Evolutionary conservation across 768 basidiomycete genomes (phyloP).

Genomic region (Tylopilus felleus): DNA sequence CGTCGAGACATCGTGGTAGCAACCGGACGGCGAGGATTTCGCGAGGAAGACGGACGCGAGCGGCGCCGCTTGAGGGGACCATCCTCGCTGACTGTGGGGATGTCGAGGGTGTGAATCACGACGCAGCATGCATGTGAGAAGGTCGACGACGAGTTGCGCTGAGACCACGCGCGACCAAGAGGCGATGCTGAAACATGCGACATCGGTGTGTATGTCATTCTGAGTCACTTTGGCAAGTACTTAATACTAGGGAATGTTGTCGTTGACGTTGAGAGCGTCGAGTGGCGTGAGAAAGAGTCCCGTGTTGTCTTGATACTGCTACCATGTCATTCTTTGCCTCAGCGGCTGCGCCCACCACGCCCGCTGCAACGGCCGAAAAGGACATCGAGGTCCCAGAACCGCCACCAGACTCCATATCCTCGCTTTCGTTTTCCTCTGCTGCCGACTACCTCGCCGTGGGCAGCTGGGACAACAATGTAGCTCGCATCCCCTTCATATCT

Average conservation of each 20-base stretch:
- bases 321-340: constrained; percentile 45
- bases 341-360: constrained; percentile 32
- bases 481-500: not conserved
- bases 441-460: constrained; percentile 90
- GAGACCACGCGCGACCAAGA: too few species aligned
- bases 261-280: too few species aligned
- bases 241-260: too few species aligned
- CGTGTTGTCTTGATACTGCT: not conserved
- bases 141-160: too few species aligned
- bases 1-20: too few species aligned
- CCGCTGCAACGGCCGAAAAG: constrained; percentile 52
- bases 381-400: constrained; percentile 81
- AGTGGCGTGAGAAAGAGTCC: constrained; percentile 26
- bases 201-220: constrained; percentile 21
- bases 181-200: constrained; percentile 6
- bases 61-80: too few species aligned
- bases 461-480: constrained; percentile 91
- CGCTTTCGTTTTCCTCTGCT: constrained; percentile 76
- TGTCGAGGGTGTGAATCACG: too few species aligned
- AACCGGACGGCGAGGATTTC: too few species aligned
- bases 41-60: too few species aligned
- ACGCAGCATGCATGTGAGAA: too few species aligned
- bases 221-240: too few species aligned
- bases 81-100: too few species aligned
- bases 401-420: constrained; percentile 84